Conservation (phyloP, 306 rosid genomes). For the Spatholobus suberectus region DNA sequence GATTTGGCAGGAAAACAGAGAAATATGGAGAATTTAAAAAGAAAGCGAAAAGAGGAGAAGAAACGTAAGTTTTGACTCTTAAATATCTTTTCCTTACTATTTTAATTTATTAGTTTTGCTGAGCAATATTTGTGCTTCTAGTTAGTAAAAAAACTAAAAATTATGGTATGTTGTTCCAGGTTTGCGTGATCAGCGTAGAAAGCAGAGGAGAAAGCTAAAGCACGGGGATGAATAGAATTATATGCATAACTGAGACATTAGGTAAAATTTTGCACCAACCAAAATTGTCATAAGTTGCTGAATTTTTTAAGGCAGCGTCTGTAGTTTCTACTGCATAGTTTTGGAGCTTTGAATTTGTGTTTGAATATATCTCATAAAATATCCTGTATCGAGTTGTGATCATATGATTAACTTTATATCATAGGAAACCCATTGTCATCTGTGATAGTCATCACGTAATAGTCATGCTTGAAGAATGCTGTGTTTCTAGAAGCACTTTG, state of each 20-base stretch:
- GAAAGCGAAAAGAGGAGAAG: slow-evolving; percentile 86
- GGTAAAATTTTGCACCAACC: slow-evolving; percentile 23
- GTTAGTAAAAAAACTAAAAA: background rate
- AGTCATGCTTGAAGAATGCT: background rate
- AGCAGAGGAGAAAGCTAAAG: slow-evolving; percentile 59
- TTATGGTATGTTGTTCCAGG: slow-evolving; percentile 53
- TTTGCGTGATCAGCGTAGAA: slow-evolving; percentile 77
- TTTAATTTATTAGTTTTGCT: background rate
- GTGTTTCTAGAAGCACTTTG: background rate
- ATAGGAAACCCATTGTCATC: background rate
- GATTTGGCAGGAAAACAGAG: slow-evolving; percentile 58
- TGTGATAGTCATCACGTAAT: background rate
- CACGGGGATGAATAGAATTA: slow-evolving; percentile 40
- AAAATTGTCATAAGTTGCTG: slow-evolving; percentile 8
- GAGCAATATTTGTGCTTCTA: background rate
- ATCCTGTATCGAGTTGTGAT: background rate
- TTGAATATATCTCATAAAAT: background rate
- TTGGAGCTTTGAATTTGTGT: background rate
- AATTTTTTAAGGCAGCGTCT: background rate
- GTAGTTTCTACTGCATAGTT: slow-evolving; percentile 35
- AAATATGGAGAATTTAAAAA: slow-evolving; percentile 54
- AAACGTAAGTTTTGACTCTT: slow-evolving; percentile 54
- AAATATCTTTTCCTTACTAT: background rate
- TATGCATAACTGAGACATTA: slow-evolving; percentile 7
- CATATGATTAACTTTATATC: slow-evolving; percentile 1